Conservation (phyloP, 352 stramenopile species). For the Pythium aphanidermatum region DNA sequence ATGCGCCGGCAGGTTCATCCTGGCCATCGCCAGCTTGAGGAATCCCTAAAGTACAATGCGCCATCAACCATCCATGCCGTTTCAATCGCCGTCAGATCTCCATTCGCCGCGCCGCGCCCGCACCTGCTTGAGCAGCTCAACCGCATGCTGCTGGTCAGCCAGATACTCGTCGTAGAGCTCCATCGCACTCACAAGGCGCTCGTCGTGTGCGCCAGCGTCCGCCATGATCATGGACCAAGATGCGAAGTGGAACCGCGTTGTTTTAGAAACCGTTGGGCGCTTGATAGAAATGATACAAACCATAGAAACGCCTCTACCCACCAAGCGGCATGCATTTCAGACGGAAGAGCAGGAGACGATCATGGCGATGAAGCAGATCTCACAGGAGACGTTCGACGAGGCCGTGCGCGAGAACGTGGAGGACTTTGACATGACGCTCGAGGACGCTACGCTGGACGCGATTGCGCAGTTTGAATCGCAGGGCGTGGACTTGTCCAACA, state of each 20-base stretch:
- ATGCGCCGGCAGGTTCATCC: slow-evolving; percentile 38
- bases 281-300: slow-evolving; percentile 9
- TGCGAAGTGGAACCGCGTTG: no score
- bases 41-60: slow-evolving; percentile 38
- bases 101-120: no score
- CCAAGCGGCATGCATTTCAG: not conserved
- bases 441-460: slow-evolving; percentile 71
- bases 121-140: slow-evolving; percentile 54
- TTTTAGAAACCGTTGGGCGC: no score
- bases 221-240: slow-evolving; percentile 1
- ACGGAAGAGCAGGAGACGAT: slow-evolving; percentile 14
- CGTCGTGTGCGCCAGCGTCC: slow-evolving; percentile 22
- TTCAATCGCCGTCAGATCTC: no score
- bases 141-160: slow-evolving; percentile 36
- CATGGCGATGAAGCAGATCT: slow-evolving; percentile 54
- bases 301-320: not conserved
- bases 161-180: slow-evolving; percentile 49
- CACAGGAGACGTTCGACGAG: slow-evolving; percentile 89
- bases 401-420: slow-evolving; percentile 86
- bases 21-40: slow-evolving; percentile 62
- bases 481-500: slow-evolving; percentile 80
- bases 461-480: slow-evolving; percentile 85
- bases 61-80: no score
- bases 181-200: slow-evolving; percentile 31
- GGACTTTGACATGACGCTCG: slow-evolving; percentile 84